These are phyloP conservation scores for Rhodamnia rubescens DNA, from an alignment of 345 rosid genomes.

Conservation along the genomic window DNA sequence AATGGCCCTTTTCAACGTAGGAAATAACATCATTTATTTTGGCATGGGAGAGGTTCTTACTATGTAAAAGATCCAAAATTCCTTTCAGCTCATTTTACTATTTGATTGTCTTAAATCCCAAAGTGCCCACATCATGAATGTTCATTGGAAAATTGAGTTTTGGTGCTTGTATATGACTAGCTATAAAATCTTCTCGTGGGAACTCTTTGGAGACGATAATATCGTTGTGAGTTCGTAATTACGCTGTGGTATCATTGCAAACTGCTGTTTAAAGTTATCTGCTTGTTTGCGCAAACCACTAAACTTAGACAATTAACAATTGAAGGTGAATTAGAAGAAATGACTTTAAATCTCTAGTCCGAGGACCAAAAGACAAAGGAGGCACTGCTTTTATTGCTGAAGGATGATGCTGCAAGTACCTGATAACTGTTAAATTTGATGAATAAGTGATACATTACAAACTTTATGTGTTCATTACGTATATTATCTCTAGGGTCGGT, in stretches of 20 bases:
- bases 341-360: not conserved
- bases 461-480: not conserved
- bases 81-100: not conserved
- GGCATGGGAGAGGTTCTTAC: not conserved
- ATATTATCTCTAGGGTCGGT: not conserved
- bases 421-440: not conserved
- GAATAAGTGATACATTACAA: not conserved
- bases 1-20: not conserved
- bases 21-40: not conserved
- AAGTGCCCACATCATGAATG: not conserved
- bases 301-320: not conserved
- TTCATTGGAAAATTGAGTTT: not conserved
- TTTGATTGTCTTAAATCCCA: not conserved
- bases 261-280: not conserved
- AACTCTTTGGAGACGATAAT: not conserved
- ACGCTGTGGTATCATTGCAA: not conserved
- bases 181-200: not conserved
- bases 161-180: not conserved
- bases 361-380: not conserved
- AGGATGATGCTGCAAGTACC: not conserved
- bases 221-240: not conserved
- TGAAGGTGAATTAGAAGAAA: not conserved
- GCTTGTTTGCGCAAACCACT: not conserved
- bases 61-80: not conserved
- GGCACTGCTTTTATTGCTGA: not conserved